A percentile compares a stretch with the other conserved stretches of the same genome.
Conservation (phyloP, 2,329 filamentous ascomycete genomes). For the Meredithiella fracta region DNA sequence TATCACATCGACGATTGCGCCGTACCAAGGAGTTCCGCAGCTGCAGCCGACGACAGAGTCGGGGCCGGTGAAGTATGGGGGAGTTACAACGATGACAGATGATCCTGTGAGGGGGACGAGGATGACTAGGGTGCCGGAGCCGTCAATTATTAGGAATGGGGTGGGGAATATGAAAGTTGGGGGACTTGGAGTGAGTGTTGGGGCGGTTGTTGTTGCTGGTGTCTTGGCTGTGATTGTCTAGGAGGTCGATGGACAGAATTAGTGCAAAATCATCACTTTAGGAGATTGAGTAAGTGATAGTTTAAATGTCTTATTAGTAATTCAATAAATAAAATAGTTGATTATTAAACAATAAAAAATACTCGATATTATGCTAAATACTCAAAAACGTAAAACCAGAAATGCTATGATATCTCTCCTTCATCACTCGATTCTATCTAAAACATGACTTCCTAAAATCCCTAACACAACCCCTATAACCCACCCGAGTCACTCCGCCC, state of each 20-base stretch:
- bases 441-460: too few species aligned
- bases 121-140: neutral
- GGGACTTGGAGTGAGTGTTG: neutral
- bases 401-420: too few species aligned
- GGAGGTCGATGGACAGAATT: neutral
- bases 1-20: slow-evolving; percentile 1
- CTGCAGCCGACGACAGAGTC: neutral
- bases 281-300: neutral
- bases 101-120: neutral
- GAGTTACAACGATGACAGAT: neutral
- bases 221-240: slow-evolving; percentile 3
- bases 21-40: neutral
- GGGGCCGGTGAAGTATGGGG: neutral
- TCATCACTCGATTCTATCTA: too few species aligned
- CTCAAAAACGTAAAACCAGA: too few species aligned
- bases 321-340: neutral
- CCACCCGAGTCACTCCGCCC: neutral
- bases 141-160: slow-evolving; percentile 3
- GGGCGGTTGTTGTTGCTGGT: neutral
- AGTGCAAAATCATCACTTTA: neutral
- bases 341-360: neutral
- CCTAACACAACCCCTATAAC: too few species aligned
- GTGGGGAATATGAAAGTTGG: neutral
- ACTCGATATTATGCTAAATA: neutral
- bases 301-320: neutral